These are phyloP conservation scores for Ampelomyces quisqualis DNA, from an alignment of 2,329 filamentous ascomycete species.

Conservation along the genomic window DNA sequence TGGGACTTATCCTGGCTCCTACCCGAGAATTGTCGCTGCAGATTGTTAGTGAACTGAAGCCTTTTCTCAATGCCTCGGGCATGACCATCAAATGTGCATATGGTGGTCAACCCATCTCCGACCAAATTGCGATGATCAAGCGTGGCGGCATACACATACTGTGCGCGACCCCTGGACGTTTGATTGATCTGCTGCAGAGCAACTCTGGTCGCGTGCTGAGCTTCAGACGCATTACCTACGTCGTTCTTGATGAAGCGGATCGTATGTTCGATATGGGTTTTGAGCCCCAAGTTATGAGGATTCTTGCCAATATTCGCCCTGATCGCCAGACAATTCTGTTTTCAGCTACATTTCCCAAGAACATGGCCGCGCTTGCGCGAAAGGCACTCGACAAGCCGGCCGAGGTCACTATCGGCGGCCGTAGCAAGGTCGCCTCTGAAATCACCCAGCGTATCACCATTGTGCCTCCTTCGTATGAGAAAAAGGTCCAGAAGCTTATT, in stretches of 20 bases:
- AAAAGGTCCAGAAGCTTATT: conserved; percentile 84
- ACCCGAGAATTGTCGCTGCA: conserved; percentile 92
- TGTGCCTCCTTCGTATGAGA: conserved; percentile 51
- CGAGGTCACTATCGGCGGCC: conserved; percentile 89
- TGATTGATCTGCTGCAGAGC: conserved; percentile 91
- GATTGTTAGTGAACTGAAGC: conserved; percentile 92
- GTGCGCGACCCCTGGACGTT: conserved; percentile 81
- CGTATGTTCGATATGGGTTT: conserved; percentile 99
- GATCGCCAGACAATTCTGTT: conserved; percentile 94
- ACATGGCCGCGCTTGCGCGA: conserved; percentile 86
- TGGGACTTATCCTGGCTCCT: conserved; percentile 87
- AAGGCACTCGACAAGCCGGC: conserved; percentile 84
- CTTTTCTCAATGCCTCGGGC: conserved; percentile 83
- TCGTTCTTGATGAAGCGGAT: conserved; percentile 95
- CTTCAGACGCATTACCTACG: conserved; percentile 82
- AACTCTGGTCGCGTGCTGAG: conserved; percentile 96
- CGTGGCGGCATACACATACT: conserved; percentile 93
- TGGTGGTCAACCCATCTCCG: conserved; percentile 92
- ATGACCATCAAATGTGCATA: conserved; percentile 90
- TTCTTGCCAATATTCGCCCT: conserved; percentile 86
- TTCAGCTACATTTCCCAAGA: conserved; percentile 91
- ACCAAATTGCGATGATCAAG: conserved; percentile 95
- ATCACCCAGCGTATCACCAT: conserved; percentile 94
- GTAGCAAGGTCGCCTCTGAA: conserved; percentile 65
- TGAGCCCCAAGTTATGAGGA: conserved; percentile 96